Evolutionary conservation across 768 basidiomycete species (phyloP), one percentile per base, ranked within the genome.

Genomic region (Rhodotorula taiwanensis): DNA sequence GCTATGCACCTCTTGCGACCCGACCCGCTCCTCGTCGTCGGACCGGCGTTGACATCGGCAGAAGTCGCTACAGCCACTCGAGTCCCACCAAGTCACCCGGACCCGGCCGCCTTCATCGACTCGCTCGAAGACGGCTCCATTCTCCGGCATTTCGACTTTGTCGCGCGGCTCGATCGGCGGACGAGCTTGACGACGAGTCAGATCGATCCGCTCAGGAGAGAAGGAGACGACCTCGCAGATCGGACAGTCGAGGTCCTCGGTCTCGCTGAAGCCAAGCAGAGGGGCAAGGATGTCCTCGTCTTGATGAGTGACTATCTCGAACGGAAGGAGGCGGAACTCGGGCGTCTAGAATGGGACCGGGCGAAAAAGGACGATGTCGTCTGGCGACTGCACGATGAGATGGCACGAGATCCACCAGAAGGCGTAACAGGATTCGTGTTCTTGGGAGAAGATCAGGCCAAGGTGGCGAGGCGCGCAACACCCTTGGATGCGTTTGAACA

Each of bases 171-270:
- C 56, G 43, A 43, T n/a, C 28, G 44, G 20, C 28, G 6, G 4
- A 54, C 45, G 13, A 52, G 28, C 25, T 58, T 51, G 21, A 23
- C 28, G 11, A 62, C 63, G n/a, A 47, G 52, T 30, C 48, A 58
- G 13, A 48, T 64, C 27, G 44, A 43, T 18, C 69, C 67, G 16
- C 60, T 69, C 2, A 64, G 75, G 25, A 58, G 63, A n/a, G 33
- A 58, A 33, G 67, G 70, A 11, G 75, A 76, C 57, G 34, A 41
- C 0, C 42, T 72, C 7, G 71, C 70, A 20, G 75, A 76, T 51
- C 55, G 28, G 13, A 71, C 73, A 0, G 73, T 75, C 16, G 53
- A 66, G 16, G 42, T 49, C 13, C 65, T 76, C 6, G 66, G 62
- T 1, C 61, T 75, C 21, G 49, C 55, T 7, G 50, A 50, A 11